Evolutionary conservation across 305 asterid genomes (phyloP).

Genomic region (Rubia tinctorum): DNA sequence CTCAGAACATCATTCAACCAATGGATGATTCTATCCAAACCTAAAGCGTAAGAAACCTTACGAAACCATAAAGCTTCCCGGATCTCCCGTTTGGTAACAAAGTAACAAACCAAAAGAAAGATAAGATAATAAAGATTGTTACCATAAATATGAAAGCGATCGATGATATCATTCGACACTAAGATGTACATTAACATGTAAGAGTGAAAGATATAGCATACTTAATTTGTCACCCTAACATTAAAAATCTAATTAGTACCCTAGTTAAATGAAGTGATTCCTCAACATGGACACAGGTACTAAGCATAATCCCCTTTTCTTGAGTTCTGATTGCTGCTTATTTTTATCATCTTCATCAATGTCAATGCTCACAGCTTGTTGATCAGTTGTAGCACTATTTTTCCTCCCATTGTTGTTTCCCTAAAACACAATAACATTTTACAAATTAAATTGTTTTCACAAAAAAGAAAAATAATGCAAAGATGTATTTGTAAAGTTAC

Average conservation of each 20-base stretch:
- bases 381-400: background rate
- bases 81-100: too few relatives aligned
- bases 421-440: background rate
- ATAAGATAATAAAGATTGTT: too few relatives aligned
- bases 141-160: too few relatives aligned
- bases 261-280: slow-evolving; percentile 16
- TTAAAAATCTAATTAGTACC: background rate
- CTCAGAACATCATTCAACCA: too few relatives aligned
- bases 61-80: too few relatives aligned
- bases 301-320: slow-evolving; percentile 37
- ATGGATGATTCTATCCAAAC: too few relatives aligned
- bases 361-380: background rate
- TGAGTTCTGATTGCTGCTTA: slow-evolving; percentile 25
- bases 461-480: background rate
- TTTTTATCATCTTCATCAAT: slow-evolving; percentile 18
- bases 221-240: background rate
- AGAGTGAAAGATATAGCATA: background rate
- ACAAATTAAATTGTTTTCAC: background rate
- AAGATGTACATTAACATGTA: background rate
- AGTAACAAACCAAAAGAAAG: too few relatives aligned
- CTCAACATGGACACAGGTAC: slow-evolving; percentile 21
- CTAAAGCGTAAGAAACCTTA: too few relatives aligned
- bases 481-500: slow-evolving; percentile 9
- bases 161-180: too few relatives aligned
- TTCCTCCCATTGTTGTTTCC: slow-evolving; percentile 25